A percentile compares a stretch with the other conserved stretches of the same genome.
Evolutionary conservation across 202 grass and related monocot genomes (phyloP).

Genomic region (Schoenoplectus tabernaemontani): DNA sequence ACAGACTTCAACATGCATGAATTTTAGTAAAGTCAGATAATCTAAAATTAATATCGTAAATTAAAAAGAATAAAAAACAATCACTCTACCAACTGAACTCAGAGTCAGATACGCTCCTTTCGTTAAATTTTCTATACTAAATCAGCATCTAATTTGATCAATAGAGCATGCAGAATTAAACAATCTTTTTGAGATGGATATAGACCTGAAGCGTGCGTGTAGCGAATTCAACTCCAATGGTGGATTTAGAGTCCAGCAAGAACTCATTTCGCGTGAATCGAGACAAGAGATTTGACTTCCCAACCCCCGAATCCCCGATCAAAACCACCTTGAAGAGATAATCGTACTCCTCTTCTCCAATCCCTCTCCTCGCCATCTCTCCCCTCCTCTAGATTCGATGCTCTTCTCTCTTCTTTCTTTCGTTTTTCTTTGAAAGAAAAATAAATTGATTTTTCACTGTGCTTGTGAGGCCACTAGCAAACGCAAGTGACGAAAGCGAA

Average conservation of each 20-base stretch:
- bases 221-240: slow-evolving; percentile 42
- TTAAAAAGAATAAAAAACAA: not conserved
- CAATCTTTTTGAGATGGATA: not conserved
- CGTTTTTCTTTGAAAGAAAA: not conserved
- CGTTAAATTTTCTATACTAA: not conserved
- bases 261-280: slow-evolving; percentile 44
- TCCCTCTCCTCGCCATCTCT: slow-evolving; percentile 20
- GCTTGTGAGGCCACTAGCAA: not conserved
- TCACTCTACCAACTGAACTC: not conserved
- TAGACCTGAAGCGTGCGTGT: slow-evolving; percentile 34
- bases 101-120: not conserved
- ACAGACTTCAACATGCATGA: not conserved
- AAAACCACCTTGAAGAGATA: slow-evolving; percentile 24
- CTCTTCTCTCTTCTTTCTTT: not conserved
- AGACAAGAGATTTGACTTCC: slow-evolving; percentile 36
- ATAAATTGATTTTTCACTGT: not conserved
- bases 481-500: not conserved
- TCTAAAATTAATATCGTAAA: not conserved
- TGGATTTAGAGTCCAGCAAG: slow-evolving; percentile 38
- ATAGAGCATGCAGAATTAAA: not conserved
- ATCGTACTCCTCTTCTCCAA: slow-evolving; percentile 27
- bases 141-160: not conserved
- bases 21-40: not conserved
- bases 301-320: slow-evolving; percentile 35
- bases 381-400: not conserved